Base-by-base conservation (phyloP, 441 rosid species). In the Aquilaria agallochum region DNA sequence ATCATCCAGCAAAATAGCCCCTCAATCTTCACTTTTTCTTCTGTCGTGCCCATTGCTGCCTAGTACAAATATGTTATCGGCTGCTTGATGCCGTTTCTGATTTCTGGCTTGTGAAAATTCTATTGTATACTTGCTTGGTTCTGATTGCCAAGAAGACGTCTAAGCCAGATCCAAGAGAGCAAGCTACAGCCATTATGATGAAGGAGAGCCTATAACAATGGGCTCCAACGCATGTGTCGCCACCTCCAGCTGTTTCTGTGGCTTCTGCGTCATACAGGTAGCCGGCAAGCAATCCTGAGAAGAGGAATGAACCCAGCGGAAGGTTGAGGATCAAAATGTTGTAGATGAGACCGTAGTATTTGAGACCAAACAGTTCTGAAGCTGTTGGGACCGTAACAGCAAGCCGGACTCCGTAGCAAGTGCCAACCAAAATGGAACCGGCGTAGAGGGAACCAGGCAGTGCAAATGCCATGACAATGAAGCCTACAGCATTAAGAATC, bases 281-380 rank as follows among this genome's bases (percentile, higher is more conserved):
- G 55, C 96, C 96, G 0, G 97, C 94, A 2, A 91, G 96, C 47
- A 91, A 68, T 55, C 97, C 94, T 0, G 97, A 91, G 68, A 91
- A 91, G 62, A 88, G 88, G 74, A 88, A 79, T 40, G 97, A 91
- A 30, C 97, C 97, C 0, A 91, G 85, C 2, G 97, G 96, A 12
- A 91, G 84, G 66, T 88, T 91, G 66, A 91, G 96, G 62, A 88
- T 77, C 40, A 91, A 69, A 46, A 88, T 67, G 73, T 91, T 91
- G 82, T 91, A 88, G 50, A 86, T 65, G 31, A 91, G 82, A 32
- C 97, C 97, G 0, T 86, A 91, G 67, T 80, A 77, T 63, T 86
- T 91, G 33, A 91, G 93, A 36, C 97, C 97, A 11, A 91, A 91
- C 5, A 91, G 88, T 67, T 91, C 97, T 0, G 97, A 91, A 36